Evolutionary conservation across 768 basidiomycete genomes (phyloP).

Genomic region (Gloeostereum incarnatum): DNA sequence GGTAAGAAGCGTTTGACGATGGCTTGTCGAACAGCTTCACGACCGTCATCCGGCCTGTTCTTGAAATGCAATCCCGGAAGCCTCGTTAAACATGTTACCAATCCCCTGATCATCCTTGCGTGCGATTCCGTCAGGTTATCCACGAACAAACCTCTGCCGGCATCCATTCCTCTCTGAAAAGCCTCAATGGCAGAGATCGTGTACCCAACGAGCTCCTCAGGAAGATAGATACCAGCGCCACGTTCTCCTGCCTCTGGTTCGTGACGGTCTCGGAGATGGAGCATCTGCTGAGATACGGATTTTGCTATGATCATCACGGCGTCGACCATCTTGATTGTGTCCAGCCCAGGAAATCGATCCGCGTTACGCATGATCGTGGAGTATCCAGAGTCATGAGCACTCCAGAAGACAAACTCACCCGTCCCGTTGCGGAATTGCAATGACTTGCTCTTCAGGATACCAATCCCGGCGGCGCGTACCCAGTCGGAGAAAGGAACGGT

Average conservation of each 20-base stretch:
- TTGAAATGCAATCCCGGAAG: slow-evolving; percentile 64
- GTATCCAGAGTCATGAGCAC: slow-evolving; percentile 71
- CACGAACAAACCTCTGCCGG: slow-evolving; percentile 41
- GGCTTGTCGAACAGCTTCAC: slow-evolving; percentile 70
- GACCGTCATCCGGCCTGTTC: slow-evolving; percentile 61
- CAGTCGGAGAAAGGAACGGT: slow-evolving; percentile 71
- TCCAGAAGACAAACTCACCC: slow-evolving; percentile 87
- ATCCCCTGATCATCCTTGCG: slow-evolving; percentile 64
- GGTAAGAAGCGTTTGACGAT: slow-evolving; percentile 86
- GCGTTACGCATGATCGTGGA: slow-evolving; percentile 40
- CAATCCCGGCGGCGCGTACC: slow-evolving; percentile 85
- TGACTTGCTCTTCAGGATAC: slow-evolving; percentile 74
- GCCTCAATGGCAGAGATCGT: slow-evolving; percentile 79
- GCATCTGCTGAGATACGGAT: slow-evolving; percentile 76
- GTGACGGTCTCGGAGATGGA: slow-evolving; percentile 69
- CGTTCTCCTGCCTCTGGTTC: slow-evolving; percentile 67
- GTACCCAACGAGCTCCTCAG: slow-evolving; percentile 86
- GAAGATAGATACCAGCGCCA: slow-evolving; percentile 82
- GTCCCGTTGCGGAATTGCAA: slow-evolving; percentile 74
- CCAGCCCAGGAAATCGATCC: slow-evolving; percentile 43
- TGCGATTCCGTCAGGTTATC: slow-evolving; percentile 77
- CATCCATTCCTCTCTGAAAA: slow-evolving; percentile 59
- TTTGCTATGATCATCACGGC: slow-evolving; percentile 74
- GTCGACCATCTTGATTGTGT: slow-evolving; percentile 76
- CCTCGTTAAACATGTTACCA: slow-evolving; percentile 61